phyloP scores from a whole-genome alignment of 768 basidiomycete genomes.

The Phlebiopsis flavidoalba region DNA sequence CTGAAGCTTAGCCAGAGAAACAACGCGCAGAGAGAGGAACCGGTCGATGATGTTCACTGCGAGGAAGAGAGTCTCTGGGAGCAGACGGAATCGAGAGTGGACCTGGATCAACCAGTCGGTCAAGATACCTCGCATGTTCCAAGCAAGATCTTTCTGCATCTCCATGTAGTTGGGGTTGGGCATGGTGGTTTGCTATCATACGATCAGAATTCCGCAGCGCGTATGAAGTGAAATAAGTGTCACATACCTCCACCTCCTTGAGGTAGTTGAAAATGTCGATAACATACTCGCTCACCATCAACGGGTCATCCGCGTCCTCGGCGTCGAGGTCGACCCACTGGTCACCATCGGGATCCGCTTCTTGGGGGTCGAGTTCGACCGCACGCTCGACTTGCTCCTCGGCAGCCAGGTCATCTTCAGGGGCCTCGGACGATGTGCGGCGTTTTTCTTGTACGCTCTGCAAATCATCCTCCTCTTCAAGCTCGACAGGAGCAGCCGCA shows the following conservation, averaged over 20 bases:
- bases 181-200: conserved; percentile 60
- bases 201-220: conserved; percentile 12
- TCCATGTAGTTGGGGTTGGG: conserved; percentile 86
- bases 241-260: conserved; percentile 70
- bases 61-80: conserved; percentile 90
- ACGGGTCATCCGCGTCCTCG: conserved; percentile 88
- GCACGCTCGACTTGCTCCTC: conserved; percentile 28
- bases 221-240: not conserved
- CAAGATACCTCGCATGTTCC: conserved; percentile 86
- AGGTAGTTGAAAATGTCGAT: conserved; percentile 91
- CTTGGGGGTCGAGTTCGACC: conserved; percentile 29
- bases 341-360: conserved; percentile 59
- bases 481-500: conserved; percentile 18
- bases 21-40: conserved; percentile 53
- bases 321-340: conserved; percentile 91
- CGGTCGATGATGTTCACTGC: conserved; percentile 77
- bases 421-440: conserved; percentile 63
- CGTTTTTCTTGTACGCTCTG: conserved; percentile 67
- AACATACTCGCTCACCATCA: conserved; percentile 98
- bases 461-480: conserved; percentile 53
- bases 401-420: conserved; percentile 41
- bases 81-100: conserved; percentile 78
- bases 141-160: conserved; percentile 75
- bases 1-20: conserved; percentile 58
- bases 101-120: conserved; percentile 94